phyloP scores from a whole-genome alignment of 352 stramenopile genomes.

The Globisporangium camurandrum region DNA sequence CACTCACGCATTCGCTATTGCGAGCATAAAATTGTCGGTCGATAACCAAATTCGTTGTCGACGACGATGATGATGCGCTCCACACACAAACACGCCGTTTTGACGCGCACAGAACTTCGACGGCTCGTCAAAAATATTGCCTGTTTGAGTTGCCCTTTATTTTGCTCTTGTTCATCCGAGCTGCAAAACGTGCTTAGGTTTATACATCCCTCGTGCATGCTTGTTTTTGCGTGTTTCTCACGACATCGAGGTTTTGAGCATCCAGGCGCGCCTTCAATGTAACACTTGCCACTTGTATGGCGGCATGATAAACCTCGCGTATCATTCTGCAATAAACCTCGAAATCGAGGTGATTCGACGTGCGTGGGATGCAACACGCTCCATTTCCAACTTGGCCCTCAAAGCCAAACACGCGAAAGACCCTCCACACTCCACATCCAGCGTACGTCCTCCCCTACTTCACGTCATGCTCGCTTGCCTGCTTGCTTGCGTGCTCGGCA shows the following conservation, averaged over 20 bases:
- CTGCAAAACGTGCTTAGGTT: no score
- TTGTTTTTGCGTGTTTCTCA: background rate
- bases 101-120: no score
- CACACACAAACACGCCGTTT: no score
- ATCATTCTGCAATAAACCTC: background rate
- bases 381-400: slow-evolving; percentile 9
- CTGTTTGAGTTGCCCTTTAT: no score
- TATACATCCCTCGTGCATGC: no score
- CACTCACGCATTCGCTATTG: no score
- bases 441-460: background rate
- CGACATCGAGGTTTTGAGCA: background rate
- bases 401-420: slow-evolving; percentile 1
- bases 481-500: background rate
- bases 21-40: no score
- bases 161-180: no score
- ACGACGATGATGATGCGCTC: no score
- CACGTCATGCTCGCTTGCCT: background rate
- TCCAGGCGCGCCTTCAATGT: background rate
- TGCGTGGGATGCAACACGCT: background rate
- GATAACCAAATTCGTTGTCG: no score
- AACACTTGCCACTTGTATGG: background rate
- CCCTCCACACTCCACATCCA: background rate
- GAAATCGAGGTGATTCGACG: slow-evolving; percentile 1
- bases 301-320: background rate
- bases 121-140: no score